Percentiles rank a stretch among this genome's conserved stretches.
phyloP scores from a whole-genome alignment of 495 filamentous ascomycete genomes.

The Aspergillus nidulans region DNA sequence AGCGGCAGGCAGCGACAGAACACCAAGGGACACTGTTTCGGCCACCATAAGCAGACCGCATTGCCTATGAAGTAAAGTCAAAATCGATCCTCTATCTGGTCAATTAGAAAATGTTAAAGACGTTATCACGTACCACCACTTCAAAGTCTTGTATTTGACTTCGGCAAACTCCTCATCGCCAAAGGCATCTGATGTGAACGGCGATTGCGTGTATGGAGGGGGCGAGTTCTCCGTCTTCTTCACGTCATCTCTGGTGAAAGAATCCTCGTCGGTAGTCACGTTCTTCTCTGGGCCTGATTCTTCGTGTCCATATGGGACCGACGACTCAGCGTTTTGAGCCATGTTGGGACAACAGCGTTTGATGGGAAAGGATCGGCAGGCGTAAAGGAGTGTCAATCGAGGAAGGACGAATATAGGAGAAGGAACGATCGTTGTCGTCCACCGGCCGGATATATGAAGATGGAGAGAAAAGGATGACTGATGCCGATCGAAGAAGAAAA shows the following conservation, averaged over 20 bases:
- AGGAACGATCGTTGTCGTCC: background rate
- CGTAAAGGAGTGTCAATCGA: background rate
- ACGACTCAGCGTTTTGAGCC: conserved; percentile 13
- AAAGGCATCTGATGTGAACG: conserved; percentile 31
- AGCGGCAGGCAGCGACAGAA: conserved; percentile 59
- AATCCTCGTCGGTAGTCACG: conserved; percentile 4
- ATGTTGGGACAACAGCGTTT: background rate
- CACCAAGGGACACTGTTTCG: conserved; percentile 69
- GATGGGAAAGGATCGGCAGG: background rate
- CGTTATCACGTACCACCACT: conserved; percentile 37
- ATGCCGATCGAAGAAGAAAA: background rate
- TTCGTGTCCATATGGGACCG: conserved; percentile 13
- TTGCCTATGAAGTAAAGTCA: conserved; percentile 27
- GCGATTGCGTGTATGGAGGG: conserved; percentile 18
- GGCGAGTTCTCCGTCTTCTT: background rate
- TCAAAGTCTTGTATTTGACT: conserved; percentile 38
- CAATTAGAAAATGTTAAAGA: background rate
- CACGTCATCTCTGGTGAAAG: conserved; percentile 20
- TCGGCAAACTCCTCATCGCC: conserved; percentile 39
- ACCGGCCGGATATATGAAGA: background rate
- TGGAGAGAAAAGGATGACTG: background rate
- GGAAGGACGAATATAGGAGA: background rate
- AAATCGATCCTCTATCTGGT: background rate
- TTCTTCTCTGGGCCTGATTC: conserved; percentile 8
- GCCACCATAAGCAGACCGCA: conserved; percentile 59